These are phyloP conservation scores for Apiospora aurea DNA, from an alignment of 2,329 filamentous ascomycete genomes.

Conservation along the genomic window DNA sequence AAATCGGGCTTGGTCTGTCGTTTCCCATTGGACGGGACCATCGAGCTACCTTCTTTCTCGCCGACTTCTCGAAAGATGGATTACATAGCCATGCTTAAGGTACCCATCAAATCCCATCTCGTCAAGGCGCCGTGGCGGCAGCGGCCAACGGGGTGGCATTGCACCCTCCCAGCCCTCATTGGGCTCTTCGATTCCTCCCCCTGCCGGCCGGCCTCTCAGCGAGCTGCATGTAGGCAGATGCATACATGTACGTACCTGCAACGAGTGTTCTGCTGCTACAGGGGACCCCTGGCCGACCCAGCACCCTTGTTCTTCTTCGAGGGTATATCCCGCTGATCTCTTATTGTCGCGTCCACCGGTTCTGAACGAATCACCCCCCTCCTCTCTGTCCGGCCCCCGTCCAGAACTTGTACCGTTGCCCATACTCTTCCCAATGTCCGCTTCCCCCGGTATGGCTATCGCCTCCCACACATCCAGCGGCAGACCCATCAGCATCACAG, in stretches of 20 bases:
- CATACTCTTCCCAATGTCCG: constrained; percentile 23
- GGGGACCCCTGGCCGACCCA: constrained; percentile 36
- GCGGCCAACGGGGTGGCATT: constrained; percentile 23
- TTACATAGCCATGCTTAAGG: constrained; percentile 12
- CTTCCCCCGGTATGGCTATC: constrained; percentile 29
- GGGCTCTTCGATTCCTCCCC: constrained; percentile 8
- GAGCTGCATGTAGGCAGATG: constrained; percentile 19
- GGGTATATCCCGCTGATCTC: constrained; percentile 42
- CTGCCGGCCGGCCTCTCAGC: constrained; percentile 22
- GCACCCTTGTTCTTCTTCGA: constrained; percentile 31
- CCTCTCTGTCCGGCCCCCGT: constrained; percentile 35
- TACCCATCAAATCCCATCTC: constrained; percentile 20
- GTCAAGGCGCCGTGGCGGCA: constrained; percentile 23
- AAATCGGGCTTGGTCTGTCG: constrained; percentile 3
- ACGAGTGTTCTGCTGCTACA: constrained; percentile 28
- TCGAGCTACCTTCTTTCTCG: constrained; percentile 10
- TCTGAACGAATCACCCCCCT: constrained; percentile 34
- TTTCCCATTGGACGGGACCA: constrained; percentile 1
- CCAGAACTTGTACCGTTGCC: constrained; percentile 33
- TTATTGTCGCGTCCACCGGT: constrained; percentile 31
- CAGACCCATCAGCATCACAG: constrained; percentile 28
- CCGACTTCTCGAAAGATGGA: constrained; percentile 16
- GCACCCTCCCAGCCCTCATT: constrained; percentile 16
- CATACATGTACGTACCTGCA: constrained; percentile 23
- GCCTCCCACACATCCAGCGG: constrained; percentile 28